Conservation (phyloP, 202 grass and related monocot genomes). For the Digitaria exilis region DNA sequence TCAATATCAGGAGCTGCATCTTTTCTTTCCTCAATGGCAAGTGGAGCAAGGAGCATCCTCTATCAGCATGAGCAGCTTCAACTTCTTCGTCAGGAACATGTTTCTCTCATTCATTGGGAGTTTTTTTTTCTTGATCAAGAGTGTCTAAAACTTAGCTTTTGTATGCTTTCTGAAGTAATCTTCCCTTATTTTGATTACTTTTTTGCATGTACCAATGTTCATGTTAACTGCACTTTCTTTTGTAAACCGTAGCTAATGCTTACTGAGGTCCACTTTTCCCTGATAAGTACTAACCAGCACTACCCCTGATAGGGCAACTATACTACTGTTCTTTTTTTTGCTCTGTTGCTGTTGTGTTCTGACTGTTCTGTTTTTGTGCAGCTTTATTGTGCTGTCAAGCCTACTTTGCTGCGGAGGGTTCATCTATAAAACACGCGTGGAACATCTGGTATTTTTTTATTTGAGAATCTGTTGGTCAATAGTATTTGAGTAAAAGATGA, state of each 20-base stretch:
- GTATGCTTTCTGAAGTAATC: constrained; percentile 6
- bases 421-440: constrained; percentile 63
- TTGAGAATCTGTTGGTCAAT: background rate
- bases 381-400: constrained; percentile 63
- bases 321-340: constrained; percentile 29
- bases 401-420: constrained; percentile 88
- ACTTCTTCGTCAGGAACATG: too few species aligned
- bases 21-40: too few species aligned
- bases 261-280: constrained; percentile 24
- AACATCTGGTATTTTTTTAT: constrained; percentile 62
- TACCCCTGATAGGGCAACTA: background rate
- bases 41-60: too few species aligned
- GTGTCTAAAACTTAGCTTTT: too few species aligned
- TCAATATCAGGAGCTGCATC: too few species aligned
- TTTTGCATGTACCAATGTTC: constrained; percentile 44
- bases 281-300: constrained; percentile 23
- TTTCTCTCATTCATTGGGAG: too few species aligned
- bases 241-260: constrained; percentile 2
- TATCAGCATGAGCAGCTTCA: too few species aligned
- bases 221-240: background rate
- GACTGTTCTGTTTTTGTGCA: constrained; percentile 42
- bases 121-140: too few species aligned
- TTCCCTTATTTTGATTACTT: constrained; percentile 36
- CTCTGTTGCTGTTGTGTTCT: background rate
- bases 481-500: constrained; percentile 2